Evolutionary conservation across 148 eudicot genomes (phyloP).

Genomic region (Silene conica): DNA sequence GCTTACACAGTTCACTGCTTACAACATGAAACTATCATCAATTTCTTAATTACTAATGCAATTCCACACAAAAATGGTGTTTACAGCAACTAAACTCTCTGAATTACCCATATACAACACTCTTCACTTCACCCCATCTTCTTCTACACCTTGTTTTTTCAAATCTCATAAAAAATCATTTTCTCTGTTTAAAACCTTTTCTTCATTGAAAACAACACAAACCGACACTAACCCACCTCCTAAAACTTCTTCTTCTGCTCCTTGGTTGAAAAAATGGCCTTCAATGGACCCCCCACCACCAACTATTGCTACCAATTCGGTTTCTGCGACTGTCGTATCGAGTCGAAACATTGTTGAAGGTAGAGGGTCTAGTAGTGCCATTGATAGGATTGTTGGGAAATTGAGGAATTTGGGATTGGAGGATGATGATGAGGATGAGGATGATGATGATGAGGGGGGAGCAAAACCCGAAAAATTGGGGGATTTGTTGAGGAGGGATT

Average conservation of each 20-base stretch:
- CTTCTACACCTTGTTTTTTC: slow-evolving; percentile 24
- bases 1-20: background rate
- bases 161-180: slow-evolving; percentile 35
- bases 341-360: slow-evolving; percentile 11
- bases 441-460: slow-evolving; percentile 18
- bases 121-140: slow-evolving; percentile 22
- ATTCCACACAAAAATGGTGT: slow-evolving; percentile 29
- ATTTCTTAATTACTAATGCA: slow-evolving; percentile 18
- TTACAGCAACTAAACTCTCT: slow-evolving; percentile 36
- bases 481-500: slow-evolving; percentile 87
- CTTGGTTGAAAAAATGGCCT: slow-evolving; percentile 80
- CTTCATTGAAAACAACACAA: slow-evolving; percentile 39
- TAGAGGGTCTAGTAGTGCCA: slow-evolving; percentile 39
- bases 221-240: slow-evolving; percentile 31
- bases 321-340: slow-evolving; percentile 4
- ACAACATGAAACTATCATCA: slow-evolving; percentile 17
- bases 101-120: slow-evolving; percentile 38
- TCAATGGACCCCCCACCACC: slow-evolving; percentile 22
- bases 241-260: slow-evolving; percentile 35
- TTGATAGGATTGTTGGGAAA: slow-evolving; percentile 78
- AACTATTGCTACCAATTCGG: background rate
- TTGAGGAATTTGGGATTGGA: slow-evolving; percentile 71
- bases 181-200: slow-evolving; percentile 37
- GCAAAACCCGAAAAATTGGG: slow-evolving; percentile 56
- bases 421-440: slow-evolving; percentile 51